These are phyloP conservation scores for Sporobolus alterniflorus DNA, from an alignment of 202 grass and related monocot genomes.

Conservation along the genomic window DNA sequence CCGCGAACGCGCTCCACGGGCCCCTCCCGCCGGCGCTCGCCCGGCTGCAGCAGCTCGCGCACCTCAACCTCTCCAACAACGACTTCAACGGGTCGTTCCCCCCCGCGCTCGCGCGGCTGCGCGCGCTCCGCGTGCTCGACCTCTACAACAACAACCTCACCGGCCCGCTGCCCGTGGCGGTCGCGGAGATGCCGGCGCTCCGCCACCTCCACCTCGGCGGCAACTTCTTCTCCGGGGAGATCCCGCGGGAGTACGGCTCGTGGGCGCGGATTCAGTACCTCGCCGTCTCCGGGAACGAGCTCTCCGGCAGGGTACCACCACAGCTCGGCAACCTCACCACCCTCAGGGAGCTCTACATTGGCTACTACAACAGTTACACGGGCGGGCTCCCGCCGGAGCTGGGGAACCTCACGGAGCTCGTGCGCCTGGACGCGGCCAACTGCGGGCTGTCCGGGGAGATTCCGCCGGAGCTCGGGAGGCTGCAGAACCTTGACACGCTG, in stretches of 20 bases:
- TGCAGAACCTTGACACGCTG: slow-evolving; percentile 84
- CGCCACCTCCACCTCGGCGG: slow-evolving; percentile 94
- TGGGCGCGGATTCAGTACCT: slow-evolving; percentile 77
- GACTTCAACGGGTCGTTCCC: slow-evolving; percentile 75
- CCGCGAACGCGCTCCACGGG: slow-evolving; percentile 66
- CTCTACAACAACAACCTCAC: slow-evolving; percentile 99
- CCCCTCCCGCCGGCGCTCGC: slow-evolving; percentile 57
- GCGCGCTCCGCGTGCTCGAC: slow-evolving; percentile 68
- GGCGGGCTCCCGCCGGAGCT: slow-evolving; percentile 79
- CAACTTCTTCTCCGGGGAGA: slow-evolving; percentile 96
- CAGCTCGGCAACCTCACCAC: slow-evolving; percentile 74
- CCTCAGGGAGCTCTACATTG: slow-evolving; percentile 92
- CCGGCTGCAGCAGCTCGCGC: slow-evolving; percentile 60
- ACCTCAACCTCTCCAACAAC: slow-evolving; percentile 89
- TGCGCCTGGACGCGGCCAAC: slow-evolving; percentile 88
- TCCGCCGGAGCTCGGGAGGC: slow-evolving; percentile 68
- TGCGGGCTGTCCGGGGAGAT: slow-evolving; percentile 85
- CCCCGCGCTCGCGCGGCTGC: slow-evolving; percentile 58
- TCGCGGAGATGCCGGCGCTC: slow-evolving; percentile 59
- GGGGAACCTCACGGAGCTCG: slow-evolving; percentile 74
- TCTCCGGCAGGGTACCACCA: slow-evolving; percentile 70
- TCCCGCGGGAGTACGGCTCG: slow-evolving; percentile 72
- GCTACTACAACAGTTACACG: slow-evolving; percentile 89
- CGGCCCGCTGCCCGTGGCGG: slow-evolving; percentile 63
- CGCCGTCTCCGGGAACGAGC: slow-evolving; percentile 92